phyloP scores from a whole-genome alignment of 768 basidiomycete genomes.

The Russula earlei region DNA sequence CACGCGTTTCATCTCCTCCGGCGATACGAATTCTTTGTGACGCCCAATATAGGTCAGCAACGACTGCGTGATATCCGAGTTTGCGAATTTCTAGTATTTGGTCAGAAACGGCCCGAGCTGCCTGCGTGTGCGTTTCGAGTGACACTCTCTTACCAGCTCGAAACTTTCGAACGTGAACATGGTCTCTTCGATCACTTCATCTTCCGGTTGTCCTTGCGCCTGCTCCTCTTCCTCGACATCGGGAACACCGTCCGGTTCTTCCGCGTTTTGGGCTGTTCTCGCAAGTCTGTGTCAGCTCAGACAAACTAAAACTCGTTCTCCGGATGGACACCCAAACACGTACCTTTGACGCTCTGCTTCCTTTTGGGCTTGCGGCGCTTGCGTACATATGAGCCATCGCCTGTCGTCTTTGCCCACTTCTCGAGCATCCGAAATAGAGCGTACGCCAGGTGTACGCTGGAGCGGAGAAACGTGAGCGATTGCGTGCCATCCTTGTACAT shows the following conservation, averaged over 20 bases:
- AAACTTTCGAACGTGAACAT: conserved; percentile 89
- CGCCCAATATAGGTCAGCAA: conserved; percentile 73
- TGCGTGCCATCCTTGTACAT: conserved; percentile 76
- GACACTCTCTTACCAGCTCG: conserved; percentile 55
- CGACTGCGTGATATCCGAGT: conserved; percentile 77
- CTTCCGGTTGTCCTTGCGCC: conserved; percentile 36
- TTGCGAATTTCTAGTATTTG: conserved; percentile 70
- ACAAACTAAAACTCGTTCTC: not conserved
- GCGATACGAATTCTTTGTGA: conserved; percentile 69
- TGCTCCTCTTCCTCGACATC: conserved; percentile 60
- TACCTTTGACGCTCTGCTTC: conserved; percentile 31
- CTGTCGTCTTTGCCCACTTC: conserved; percentile 67
- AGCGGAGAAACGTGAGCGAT: conserved; percentile 72
- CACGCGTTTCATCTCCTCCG: conserved; percentile 84
- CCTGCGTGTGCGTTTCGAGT: not conserved
- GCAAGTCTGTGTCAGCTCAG: not conserved
- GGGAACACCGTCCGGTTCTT: conserved; percentile 37
- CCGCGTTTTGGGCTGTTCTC: conserved; percentile 23
- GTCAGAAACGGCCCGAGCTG: conserved; percentile 10
- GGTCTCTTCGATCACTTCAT: conserved; percentile 64
- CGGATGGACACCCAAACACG: not conserved
- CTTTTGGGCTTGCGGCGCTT: conserved; percentile 55
- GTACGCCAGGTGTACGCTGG: conserved; percentile 76
- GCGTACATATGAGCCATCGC: conserved; percentile 53
- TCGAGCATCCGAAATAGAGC: conserved; percentile 86